Evolutionary conservation across 2,329 filamentous ascomycete genomes (phyloP), one percentile per base, ranked within the genome.

Genomic region (Sordariomycetes sp.): DNA sequence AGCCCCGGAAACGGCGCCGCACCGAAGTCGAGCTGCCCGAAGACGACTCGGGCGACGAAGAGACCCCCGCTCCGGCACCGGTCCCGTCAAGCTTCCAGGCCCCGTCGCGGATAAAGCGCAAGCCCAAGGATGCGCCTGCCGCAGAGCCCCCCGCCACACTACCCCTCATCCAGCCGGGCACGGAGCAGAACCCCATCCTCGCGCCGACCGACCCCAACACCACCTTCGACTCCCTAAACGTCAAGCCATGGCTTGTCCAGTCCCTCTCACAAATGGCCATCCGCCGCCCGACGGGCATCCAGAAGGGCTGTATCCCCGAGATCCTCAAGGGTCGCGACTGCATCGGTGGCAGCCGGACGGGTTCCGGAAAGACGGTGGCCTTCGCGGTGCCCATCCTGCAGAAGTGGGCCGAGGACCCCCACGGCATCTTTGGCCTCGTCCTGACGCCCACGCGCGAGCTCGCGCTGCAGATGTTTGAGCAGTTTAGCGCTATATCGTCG

Each of bases 301-400:
- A 99, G 65, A 89, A 87, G 65, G 86, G 84, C 56, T 95, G 89
- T 67, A 97, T 99, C 65, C 91, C 92, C 1, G 87, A 94, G 68
- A 96, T 97, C 59, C 70, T 99, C 36, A 86, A 89, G 64, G 94
- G 94, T 6, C 81, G 88, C 64, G 91, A 99, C 72, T 96, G 90
- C 67, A 96, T 99, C 64, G 94, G 94, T 66, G 91, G 91, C 42
- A 95, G 89, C 66, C 81, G 90, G 61, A 99, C 94, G 0, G 94
- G 94, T 76, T 96, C 92, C 13, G 94, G 94, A 72, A 99, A 99
- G 75, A 99, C 94, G 3, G 85, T 97, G 51, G 91, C 94, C 1
- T 99, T 99, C 70, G 89, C 92, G 1, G 90, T 91, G 10, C 94
- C 94, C 0, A 95, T 99, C 60, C 74, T 99, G 61, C 92, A 97